Base-by-base conservation (phyloP, 805 yeast species). In the Ogataea neopini region DNA sequence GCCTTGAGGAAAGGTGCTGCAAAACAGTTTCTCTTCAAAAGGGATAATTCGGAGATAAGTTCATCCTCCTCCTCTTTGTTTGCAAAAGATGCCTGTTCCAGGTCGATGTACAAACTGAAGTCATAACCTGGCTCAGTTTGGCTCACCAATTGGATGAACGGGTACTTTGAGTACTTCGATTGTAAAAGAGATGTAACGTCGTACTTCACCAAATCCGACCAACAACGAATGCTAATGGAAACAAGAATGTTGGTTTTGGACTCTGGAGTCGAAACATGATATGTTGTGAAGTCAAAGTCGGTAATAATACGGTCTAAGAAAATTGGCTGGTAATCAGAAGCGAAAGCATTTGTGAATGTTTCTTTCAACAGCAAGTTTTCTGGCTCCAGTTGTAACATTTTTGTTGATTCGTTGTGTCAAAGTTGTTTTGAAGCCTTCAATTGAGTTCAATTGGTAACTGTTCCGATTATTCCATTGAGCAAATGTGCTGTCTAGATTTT, bases 201-300 rank as follows among this genome's bases (percentile, higher is more conserved):
- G 58, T 87, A 85, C 60, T 77, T 79, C 45, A 62, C 71, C 57
- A 89, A 74, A 60, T 89, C 96, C 15, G 69, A 66, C 84, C 86
- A 89, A 59, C 95, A 85, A 66, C 84, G 86, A 65, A 88, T 79
- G 53, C 77, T 79, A 44, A 89, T 73, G 19, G 94, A 85, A 20
- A 89, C 70, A 53, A 86, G 71, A 49, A 89, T 68, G 63, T 77
- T 61, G 29, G 83, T 67, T 70, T 85, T 88, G 50, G 81, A 74
- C 56, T 83, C 90, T 2, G 91, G 88, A n/a, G 95, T 92, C 40
- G 96, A 85, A 51, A 94, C 74, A 67, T 92, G 98, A 69, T 87
- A 91, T 25, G 94, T 87, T 42, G 97, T 96, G 71, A 89, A 89
- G 68, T 94, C 99, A 60, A 94, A 94, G 72, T 94, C 99, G 33